Evolutionary conservation across 768 basidiomycete genomes (phyloP).

Genomic region (Zangia roseola): DNA sequence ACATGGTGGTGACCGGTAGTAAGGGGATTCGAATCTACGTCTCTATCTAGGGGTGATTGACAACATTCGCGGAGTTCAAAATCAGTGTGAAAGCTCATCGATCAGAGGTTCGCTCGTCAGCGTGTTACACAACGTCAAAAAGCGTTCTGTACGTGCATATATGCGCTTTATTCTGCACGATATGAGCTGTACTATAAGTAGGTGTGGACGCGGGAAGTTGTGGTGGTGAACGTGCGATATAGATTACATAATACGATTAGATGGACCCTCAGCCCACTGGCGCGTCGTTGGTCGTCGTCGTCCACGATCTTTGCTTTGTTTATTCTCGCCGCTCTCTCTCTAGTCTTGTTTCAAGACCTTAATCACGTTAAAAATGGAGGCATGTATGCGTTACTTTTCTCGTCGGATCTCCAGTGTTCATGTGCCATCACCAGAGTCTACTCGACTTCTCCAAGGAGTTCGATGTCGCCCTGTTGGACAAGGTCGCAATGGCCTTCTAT

Average conservation of each 20-base stretch:
- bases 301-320: constrained; percentile 12
- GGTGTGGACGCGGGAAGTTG: neutral
- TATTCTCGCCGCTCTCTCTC: constrained; percentile 9
- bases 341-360: constrained; percentile 5
- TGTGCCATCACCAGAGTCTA: constrained; percentile 53
- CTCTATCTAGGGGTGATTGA: constrained; percentile 3
- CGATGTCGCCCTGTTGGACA: constrained; percentile 90
- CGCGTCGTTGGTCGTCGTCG: constrained; percentile 23
- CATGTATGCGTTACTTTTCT: constrained; percentile 11
- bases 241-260: constrained; percentile 36
- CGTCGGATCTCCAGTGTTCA: constrained; percentile 7
- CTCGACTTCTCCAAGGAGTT: constrained; percentile 94
- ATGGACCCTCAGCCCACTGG: constrained; percentile 36
- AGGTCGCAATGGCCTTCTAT: constrained; percentile 91
- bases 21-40: too few species aligned
- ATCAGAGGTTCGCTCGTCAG: constrained; percentile 14
- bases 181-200: neutral
- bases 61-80: constrained; percentile 17
- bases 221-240: constrained; percentile 19
- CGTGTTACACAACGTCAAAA: constrained; percentile 2
- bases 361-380: constrained; percentile 38
- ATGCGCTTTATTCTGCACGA: neutral
- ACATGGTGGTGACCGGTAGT: too few species aligned
- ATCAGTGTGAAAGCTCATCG: neutral
- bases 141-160: neutral